Evolutionary conservation across 75 land plant genomes (phyloP).

Genomic region (Isoetes taiwanensis): DNA sequence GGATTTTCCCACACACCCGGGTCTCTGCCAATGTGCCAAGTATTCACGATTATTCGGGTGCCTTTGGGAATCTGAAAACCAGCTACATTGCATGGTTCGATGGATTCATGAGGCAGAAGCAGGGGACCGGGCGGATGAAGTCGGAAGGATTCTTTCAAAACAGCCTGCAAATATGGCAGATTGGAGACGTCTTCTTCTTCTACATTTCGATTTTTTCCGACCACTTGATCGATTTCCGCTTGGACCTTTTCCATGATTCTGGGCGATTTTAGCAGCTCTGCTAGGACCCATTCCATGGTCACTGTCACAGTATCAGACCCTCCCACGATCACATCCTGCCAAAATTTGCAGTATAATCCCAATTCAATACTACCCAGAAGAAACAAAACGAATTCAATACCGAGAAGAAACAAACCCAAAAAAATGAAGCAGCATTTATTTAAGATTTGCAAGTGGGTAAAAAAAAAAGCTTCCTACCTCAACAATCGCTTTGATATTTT

Average conservation of each 20-base stretch:
- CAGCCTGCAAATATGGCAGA: neutral
- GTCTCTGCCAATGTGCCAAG: conserved; percentile 1
- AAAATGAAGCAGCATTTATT: neutral
- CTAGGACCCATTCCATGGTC: conserved; percentile 5
- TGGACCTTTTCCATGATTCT: conserved; percentile 1
- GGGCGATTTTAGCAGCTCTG: no score
- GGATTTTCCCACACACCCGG: neutral
- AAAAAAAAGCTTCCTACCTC: neutral
- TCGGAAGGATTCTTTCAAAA: neutral
- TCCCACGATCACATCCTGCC: conserved; percentile 1
- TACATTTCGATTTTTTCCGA: neutral
- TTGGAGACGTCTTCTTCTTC: neutral
- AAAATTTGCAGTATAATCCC: neutral
- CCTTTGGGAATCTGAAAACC: neutral
- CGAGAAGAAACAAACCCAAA: neutral
- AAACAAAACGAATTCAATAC: neutral
- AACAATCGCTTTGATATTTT: neutral
- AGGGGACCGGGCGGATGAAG: neutral
- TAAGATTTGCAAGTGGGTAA: neutral
- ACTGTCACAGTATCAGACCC: conserved; percentile 7
- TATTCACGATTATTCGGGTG: neutral
- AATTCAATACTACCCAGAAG: neutral
- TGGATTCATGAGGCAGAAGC: neutral
- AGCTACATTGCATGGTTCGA: neutral
- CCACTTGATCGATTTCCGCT: conserved; percentile 7